Conservation (phyloP, 345 rosid species). For the Murraya koenigii region DNA sequence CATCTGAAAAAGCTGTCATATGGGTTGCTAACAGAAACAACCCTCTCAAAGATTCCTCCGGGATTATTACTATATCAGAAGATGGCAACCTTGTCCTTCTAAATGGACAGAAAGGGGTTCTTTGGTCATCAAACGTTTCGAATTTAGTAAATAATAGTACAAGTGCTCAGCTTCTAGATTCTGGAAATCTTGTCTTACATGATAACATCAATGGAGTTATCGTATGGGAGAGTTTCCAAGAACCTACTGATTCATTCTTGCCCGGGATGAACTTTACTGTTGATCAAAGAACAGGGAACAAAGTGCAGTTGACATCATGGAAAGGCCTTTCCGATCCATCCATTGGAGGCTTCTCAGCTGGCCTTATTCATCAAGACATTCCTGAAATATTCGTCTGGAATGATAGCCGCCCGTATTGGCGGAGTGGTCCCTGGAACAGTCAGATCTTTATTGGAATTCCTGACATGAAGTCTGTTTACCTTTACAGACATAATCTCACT, state of each 20-base stretch:
- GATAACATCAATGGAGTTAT: slow-evolving; percentile 7
- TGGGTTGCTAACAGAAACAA: slow-evolving; percentile 40
- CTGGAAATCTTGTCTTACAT: slow-evolving; percentile 39
- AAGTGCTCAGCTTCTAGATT: slow-evolving; percentile 33
- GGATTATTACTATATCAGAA: slow-evolving; percentile 21
- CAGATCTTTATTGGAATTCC: slow-evolving; percentile 16
- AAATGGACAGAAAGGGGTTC: slow-evolving; percentile 19
- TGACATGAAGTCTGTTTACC: slow-evolving; percentile 19
- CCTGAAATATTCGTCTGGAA: slow-evolving; percentile 55
- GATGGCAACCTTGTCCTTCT: slow-evolving; percentile 37
- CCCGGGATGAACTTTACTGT: slow-evolving; percentile 35
- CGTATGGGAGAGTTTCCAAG: slow-evolving; percentile 61
- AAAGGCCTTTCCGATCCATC: slow-evolving; percentile 55
- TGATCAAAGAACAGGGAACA: slow-evolving; percentile 26
- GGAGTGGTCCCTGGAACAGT: slow-evolving; percentile 43
- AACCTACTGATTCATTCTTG: slow-evolving; percentile 34
- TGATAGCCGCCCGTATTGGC: slow-evolving; percentile 24
- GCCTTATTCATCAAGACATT: slow-evolving; percentile 24
- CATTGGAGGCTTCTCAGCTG: slow-evolving; percentile 39
- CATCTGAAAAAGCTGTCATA: slow-evolving; percentile 1
- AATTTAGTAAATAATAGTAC: slow-evolving; percentile 10
- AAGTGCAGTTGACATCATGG: slow-evolving; percentile 43
- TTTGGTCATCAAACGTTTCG: slow-evolving; percentile 47
- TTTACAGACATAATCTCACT: slow-evolving; percentile 11
- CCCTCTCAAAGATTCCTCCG: slow-evolving; percentile 33